Percentiles rank a stretch among this genome's conserved stretches.
These are phyloP conservation scores for Pseudogymnoascus sp. DNA, from an alignment of 2,329 filamentous ascomycete species.

Conservation along the genomic window DNA sequence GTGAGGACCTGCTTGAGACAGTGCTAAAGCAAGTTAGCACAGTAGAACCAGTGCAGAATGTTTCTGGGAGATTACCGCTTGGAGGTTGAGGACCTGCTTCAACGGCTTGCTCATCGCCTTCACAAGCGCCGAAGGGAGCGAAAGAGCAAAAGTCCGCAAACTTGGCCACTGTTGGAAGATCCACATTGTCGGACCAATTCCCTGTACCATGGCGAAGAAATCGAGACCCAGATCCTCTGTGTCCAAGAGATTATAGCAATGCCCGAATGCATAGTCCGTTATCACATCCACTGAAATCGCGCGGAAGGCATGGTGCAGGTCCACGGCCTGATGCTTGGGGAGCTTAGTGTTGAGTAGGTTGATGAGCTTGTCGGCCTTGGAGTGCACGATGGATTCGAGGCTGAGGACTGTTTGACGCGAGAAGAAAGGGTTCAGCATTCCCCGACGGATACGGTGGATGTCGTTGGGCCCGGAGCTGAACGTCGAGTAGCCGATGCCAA, in stretches of 20 bases:
- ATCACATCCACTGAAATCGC: slow-evolving; percentile 25
- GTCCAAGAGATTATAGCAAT: slow-evolving; percentile 25
- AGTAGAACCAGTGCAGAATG: slow-evolving; percentile 10
- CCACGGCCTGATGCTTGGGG: slow-evolving; percentile 15
- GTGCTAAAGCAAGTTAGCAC: neutral
- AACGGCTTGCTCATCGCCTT: slow-evolving; percentile 17
- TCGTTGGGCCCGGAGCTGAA: slow-evolving; percentile 17
- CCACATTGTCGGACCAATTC: slow-evolving; percentile 18
- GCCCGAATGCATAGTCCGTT: slow-evolving; percentile 26
- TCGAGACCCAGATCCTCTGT: slow-evolving; percentile 18
- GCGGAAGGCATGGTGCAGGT: slow-evolving; percentile 23
- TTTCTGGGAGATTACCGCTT: slow-evolving; percentile 16
- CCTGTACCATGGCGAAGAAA: slow-evolving; percentile 24
- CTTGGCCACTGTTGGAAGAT: slow-evolving; percentile 20
- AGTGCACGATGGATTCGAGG: slow-evolving; percentile 23
- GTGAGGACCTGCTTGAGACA: neutral
- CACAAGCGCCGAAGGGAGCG: slow-evolving; percentile 21
- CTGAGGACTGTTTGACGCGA: slow-evolving; percentile 23
- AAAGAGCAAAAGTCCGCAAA: slow-evolving; percentile 16
- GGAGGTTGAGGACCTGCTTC: slow-evolving; percentile 16
- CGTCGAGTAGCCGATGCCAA: slow-evolving; percentile 12
- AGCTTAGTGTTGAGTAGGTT: slow-evolving; percentile 12
- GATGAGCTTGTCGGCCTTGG: slow-evolving; percentile 20
- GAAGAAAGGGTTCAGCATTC: slow-evolving; percentile 24
- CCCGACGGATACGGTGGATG: slow-evolving; percentile 16